Conservation (phyloP, 139 green algal genomes). For the Yamagishiella unicocca region DNA sequence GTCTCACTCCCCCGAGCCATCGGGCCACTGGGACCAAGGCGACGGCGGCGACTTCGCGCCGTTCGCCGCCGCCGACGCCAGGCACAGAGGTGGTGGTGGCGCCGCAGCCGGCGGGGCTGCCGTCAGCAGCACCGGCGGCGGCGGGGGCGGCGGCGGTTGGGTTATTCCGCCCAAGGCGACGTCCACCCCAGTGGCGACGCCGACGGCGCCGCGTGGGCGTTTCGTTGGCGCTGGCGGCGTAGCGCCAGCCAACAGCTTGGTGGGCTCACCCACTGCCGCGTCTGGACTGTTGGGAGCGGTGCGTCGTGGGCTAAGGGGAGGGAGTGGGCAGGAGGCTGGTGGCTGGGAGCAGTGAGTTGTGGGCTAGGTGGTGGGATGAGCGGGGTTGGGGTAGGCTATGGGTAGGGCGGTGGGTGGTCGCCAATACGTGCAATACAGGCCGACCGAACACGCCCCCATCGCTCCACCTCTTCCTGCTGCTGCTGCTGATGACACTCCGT, state of each 20-base stretch:
- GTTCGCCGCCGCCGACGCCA: neutral
- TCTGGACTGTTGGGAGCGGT: constrained; percentile 31
- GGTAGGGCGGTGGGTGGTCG: too few species aligned
- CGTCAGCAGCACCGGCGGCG: neutral
- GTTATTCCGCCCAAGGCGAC: constrained; percentile 13
- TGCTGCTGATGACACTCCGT: too few species aligned
- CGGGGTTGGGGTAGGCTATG: too few species aligned
- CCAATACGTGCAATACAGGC: too few species aligned
- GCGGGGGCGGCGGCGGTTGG: neutral
- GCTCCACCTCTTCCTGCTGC: too few species aligned
- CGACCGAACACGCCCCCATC: too few species aligned
- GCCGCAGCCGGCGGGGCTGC: neutral
- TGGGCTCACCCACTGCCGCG: constrained; percentile 25
- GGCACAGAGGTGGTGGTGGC: neutral
- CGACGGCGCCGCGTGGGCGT: neutral
- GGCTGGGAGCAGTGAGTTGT: too few species aligned
- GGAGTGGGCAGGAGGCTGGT: too few species aligned
- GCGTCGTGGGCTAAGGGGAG: neutral
- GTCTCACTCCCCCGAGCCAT: neutral
- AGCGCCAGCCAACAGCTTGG: constrained; percentile 37
- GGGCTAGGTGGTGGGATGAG: too few species aligned
- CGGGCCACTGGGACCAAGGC: neutral
- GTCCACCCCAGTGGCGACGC: neutral
- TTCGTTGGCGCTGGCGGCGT: neutral
- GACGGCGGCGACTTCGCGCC: neutral